These are phyloP conservation scores for Populus hybrid DNA, from an alignment of 441 rosid genomes.

Conservation along the genomic window DNA sequence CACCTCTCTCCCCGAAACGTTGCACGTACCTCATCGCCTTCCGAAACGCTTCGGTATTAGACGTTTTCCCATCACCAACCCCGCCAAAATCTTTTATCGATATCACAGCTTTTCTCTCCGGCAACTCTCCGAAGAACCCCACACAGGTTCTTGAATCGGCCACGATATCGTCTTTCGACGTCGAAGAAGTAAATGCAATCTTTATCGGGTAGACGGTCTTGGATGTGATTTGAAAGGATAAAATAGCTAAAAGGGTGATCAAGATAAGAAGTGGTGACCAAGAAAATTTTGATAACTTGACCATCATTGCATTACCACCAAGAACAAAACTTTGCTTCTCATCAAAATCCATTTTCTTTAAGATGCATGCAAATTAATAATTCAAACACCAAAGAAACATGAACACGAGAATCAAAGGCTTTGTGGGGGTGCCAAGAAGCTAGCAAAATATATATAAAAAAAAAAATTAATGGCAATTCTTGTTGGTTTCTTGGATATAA, in stretches of 20 bases:
- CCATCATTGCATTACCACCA: constrained; percentile 11
- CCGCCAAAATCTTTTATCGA: constrained; percentile 83
- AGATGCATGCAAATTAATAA: background rate
- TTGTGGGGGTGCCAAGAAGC: background rate
- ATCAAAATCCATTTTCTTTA: constrained; percentile 39
- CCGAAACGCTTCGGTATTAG: constrained; percentile 71
- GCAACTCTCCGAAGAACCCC: constrained; percentile 32
- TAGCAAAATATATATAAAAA: background rate
- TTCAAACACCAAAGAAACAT: background rate
- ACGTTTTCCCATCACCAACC: constrained; percentile 73
- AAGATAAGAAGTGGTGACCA: constrained; percentile 49
- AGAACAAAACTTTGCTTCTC: constrained; percentile 25
- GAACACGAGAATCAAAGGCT: background rate
- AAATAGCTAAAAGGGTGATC: constrained; percentile 41
- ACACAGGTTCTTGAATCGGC: constrained; percentile 32
- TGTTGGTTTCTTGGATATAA: background rate
- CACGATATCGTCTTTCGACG: background rate
- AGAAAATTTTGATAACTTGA: constrained; percentile 35
- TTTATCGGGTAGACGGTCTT: constrained; percentile 34
- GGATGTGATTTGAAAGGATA: constrained; percentile 60
- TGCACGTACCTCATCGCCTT: constrained; percentile 52
- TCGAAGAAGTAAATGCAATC: background rate
- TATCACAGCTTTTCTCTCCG: constrained; percentile 46
- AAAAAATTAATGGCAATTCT: background rate
- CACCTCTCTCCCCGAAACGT: constrained; percentile 46